phyloP scores from a whole-genome alignment of 164 flowering plant genomes.

The Kingdonia uniflora region DNA sequence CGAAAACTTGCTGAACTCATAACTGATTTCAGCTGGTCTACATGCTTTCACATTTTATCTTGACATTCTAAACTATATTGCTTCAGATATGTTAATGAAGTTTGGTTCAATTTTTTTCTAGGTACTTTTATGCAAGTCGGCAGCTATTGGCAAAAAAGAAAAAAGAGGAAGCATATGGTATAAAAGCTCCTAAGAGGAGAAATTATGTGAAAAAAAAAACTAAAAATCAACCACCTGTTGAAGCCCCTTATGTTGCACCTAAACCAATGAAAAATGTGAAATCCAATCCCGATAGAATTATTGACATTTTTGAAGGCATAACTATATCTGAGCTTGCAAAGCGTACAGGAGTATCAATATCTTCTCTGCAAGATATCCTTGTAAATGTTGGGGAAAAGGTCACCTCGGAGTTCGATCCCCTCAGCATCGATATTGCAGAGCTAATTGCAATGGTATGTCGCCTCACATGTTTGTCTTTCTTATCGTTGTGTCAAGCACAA shows the following conservation, averaged over 20 bases:
- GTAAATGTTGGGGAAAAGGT: constrained; percentile 72
- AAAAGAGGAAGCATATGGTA: constrained; percentile 26
- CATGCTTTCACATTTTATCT: no score
- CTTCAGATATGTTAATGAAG: no score
- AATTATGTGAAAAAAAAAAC: constrained; percentile 46
- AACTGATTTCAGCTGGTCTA: no score
- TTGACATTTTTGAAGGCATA: constrained; percentile 94
- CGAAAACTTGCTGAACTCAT: no score
- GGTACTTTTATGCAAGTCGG: constrained; percentile 53
- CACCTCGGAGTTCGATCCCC: constrained; percentile 69
- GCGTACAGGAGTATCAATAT: constrained; percentile 45
- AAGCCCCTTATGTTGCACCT: constrained; percentile 68
- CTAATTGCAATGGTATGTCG: constrained; percentile 73
- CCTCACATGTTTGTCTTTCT: not conserved
- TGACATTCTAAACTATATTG: no score
- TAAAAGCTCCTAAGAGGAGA: constrained; percentile 35
- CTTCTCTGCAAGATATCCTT: constrained; percentile 51
- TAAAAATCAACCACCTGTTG: constrained; percentile 57
- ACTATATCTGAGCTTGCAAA: constrained; percentile 72
- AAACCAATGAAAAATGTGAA: constrained; percentile 34
- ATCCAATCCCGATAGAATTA: constrained; percentile 36
- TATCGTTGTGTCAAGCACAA: no score
- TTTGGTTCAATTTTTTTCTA: constrained; percentile 11
- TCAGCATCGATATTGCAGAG: constrained; percentile 76
- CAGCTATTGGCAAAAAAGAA: constrained; percentile 26